Evolutionary conservation across 192 early-diverging fungal genomes (phyloP), one percentile per base, ranked within the genome.

Genomic region (Backusella psychrophila): DNA sequence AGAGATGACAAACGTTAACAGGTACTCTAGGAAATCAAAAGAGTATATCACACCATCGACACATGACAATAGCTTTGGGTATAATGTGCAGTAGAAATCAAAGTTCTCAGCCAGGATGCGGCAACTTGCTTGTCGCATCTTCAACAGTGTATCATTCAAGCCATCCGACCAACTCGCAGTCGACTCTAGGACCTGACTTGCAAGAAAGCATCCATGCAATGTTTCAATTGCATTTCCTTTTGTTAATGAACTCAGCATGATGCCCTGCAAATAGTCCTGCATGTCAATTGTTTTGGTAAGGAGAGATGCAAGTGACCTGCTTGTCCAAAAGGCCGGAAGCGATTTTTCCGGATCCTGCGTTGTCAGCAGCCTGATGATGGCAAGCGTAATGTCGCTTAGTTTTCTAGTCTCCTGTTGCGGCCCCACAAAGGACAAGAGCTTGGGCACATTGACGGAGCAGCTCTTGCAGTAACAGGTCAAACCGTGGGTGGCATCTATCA

Each of bases 31-130:
- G 26, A 78, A 81, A 15, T 77, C 80, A 52, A 77, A 67, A 19
- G 80, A 71, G 26, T 81, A 81, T 3, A 73, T 73, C 33, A 81
- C 75, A 8, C 80, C 80, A 52, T 81, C 80, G 1, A 81, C 73
- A 69, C 80, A 81, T 11, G 80, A 81, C 8, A 81, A 9, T 9
- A 81, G 41, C 19, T 73, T 72, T 1, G 80, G 80, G 23, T 81
- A 81, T 68, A 78, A 21, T 0, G 76, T 71, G 29, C 80, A 81
- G 38, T 78, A 81, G 21, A 75, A 81, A 3, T 69, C 23, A 52
- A 81, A 81, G 17, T 81, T 56, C 6, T 59, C 67, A n/a, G 73
- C 76, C 63, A 81, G 63, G 1, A 75, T 38, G n/a, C 39, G 46
- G 7, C 76, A 78, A 21, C 59, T 46, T 17, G 63, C 46, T 23